Evolutionary conservation across 352 stramenopile species (phyloP).

Genomic region (Globisporangium uncinulatum): DNA sequence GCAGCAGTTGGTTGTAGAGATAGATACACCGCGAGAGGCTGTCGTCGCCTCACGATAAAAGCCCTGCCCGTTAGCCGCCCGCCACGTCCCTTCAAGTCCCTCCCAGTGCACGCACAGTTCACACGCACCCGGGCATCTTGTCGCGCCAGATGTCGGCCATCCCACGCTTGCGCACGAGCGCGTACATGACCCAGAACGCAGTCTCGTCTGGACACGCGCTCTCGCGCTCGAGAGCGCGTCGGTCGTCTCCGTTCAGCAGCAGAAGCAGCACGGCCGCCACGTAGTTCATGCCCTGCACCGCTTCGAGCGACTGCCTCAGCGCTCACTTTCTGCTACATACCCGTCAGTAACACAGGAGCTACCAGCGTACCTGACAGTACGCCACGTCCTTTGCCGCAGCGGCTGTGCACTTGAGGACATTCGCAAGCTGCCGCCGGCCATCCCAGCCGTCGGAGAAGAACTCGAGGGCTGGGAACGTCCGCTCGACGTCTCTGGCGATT

Average conservation of each 20-base stretch:
- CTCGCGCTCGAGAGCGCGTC: neutral
- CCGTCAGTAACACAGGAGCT: neutral
- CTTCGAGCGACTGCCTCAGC: neutral
- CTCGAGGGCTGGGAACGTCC: constrained; percentile 53
- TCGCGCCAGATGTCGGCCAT: constrained; percentile 67
- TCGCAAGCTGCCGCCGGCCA: constrained; percentile 50
- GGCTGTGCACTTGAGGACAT: constrained; percentile 68
- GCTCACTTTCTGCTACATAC: neutral
- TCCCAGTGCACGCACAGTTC: neutral
- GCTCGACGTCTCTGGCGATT: constrained; percentile 64
- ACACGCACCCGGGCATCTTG: constrained; percentile 66
- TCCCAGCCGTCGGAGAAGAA: constrained; percentile 52
- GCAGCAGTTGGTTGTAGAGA: constrained; percentile 67
- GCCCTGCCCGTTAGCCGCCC: too few relatives aligned
- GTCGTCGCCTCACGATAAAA: neutral
- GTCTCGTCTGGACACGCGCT: constrained; percentile 35
- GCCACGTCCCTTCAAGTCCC: neutral
- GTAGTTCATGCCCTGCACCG: constrained; percentile 78
- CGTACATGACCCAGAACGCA: constrained; percentile 54
- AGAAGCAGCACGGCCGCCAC: constrained; percentile 59
- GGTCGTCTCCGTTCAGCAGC: constrained; percentile 21
- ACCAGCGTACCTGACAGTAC: constrained; percentile 63
- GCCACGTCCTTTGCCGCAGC: constrained; percentile 47
- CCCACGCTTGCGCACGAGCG: constrained; percentile 44
- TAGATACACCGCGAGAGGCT: constrained; percentile 72